Conservation (phyloP, 306 rosid genomes). For the Vachellia collinsii region DNA sequence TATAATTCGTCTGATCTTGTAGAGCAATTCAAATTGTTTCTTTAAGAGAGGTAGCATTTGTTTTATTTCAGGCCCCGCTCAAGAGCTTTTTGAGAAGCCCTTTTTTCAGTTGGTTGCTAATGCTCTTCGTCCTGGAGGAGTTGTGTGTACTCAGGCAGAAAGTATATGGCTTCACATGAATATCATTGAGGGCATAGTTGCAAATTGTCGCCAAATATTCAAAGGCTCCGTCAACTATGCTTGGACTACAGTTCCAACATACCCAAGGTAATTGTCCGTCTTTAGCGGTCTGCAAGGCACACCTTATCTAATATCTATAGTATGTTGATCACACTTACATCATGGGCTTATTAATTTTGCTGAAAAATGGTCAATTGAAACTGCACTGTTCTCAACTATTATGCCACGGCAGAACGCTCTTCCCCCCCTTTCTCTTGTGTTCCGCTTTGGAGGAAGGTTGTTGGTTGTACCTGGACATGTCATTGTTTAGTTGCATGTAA, state of each 20-base stretch:
- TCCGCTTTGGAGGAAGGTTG: not conserved
- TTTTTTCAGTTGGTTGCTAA: constrained; percentile 76
- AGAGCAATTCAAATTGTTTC: constrained; percentile 16
- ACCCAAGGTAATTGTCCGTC: constrained; percentile 69
- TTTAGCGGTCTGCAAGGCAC: not conserved
- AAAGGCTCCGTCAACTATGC: constrained; percentile 99
- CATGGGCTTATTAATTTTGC: not conserved
- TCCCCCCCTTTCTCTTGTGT: not conserved
- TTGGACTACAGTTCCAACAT: constrained; percentile 99
- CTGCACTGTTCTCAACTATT: constrained; percentile 21
- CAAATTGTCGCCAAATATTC: constrained; percentile 80
- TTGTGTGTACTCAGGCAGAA: constrained; percentile 95
- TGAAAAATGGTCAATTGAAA: constrained; percentile 23
- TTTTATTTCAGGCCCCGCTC: constrained; percentile 84
- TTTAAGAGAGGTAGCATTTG: constrained; percentile 26
- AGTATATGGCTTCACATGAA: constrained; percentile 99
- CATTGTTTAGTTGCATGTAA: not conserved
- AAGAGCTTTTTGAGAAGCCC: constrained; percentile 96
- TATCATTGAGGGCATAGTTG: constrained; percentile 83
- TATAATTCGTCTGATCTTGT: not conserved
- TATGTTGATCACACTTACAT: constrained; percentile 4
- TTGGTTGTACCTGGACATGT: not conserved
- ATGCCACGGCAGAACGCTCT: not conserved
- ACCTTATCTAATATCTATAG: not conserved
- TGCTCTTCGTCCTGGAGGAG: constrained; percentile 99